A percentile compares a stretch with the other conserved stretches of the same genome.
phyloP scores from a whole-genome alignment of 306 rosid genomes.

The Astragalus glycyphyllos region DNA sequence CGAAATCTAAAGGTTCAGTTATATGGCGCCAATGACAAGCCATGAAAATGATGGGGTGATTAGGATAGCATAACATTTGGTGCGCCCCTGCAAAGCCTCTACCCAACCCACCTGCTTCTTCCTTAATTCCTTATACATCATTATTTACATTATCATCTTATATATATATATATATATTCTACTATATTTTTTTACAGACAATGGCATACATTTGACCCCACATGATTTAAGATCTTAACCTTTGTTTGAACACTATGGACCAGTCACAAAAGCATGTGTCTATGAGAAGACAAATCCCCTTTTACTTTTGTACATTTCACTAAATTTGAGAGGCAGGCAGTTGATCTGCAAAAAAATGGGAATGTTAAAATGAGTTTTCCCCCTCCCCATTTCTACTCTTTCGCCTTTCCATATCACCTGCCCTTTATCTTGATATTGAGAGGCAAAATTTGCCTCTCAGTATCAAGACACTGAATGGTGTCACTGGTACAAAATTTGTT shows the following conservation, averaged over 20 bases:
- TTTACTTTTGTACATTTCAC: neutral
- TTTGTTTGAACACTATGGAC: slow-evolving; percentile 15
- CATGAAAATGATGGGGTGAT: slow-evolving; percentile 71
- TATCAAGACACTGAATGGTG: no score
- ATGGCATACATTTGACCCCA: slow-evolving; percentile 45
- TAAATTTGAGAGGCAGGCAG: neutral
- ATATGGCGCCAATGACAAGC: slow-evolving; percentile 54
- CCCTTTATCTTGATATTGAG: no score
- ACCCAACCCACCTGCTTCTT: slow-evolving; percentile 47
- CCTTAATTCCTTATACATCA: slow-evolving; percentile 1
- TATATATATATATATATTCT: slow-evolving; percentile 33
- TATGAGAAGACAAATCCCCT: neutral
- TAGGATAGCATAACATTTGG: slow-evolving; percentile 66
- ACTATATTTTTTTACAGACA: slow-evolving; percentile 30
- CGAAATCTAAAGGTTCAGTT: slow-evolving; percentile 42
- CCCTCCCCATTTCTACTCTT: no score
- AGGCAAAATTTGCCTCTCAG: no score
- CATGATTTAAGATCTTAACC: slow-evolving; percentile 36
- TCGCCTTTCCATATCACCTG: no score
- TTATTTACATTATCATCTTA: slow-evolving; percentile 56
- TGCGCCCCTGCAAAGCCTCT: slow-evolving; percentile 54
- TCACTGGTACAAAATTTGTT: no score
- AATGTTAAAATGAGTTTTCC: neutral
- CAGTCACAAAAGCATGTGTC: slow-evolving; percentile 33
- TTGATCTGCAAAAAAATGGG: neutral